Base-by-base conservation (phyloP, 163 green algal species). In the Chlamydomonas reinhardtii region DNA sequence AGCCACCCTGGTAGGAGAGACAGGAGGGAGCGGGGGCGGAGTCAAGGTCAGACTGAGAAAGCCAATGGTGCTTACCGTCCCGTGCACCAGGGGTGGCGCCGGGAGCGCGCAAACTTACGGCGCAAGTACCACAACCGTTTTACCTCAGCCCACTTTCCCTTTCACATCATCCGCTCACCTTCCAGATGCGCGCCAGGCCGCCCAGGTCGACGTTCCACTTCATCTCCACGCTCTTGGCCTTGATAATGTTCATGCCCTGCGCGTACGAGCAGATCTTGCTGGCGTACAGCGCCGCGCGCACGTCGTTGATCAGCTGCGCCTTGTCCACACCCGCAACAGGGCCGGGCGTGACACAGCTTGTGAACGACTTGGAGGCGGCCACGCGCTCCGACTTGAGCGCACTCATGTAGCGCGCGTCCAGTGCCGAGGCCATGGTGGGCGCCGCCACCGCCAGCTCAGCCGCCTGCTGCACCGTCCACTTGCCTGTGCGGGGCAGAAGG, bases 401-500 rank as follows among this genome's bases (percentile, higher is more conserved):
- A 37, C 90, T 97, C 71, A 99, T 90, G 93, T 98, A 99, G 71
- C 96, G 91, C 19, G 90, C 96, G 74, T 99, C 97, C 71, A 99
- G 93, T 0, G 97, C 96, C 0, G 98, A 94, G 39, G 95, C 95
- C 88, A 99, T 99, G 73, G 97, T 99, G 82, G 97, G 97, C 0
- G 95, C 95, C 34, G 97, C 96, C 39, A 99, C 94, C 11, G 90
- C 93, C 68, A 99, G 94, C 91, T 99, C 97, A 0, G 97, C 97
- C 0, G 97, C 97, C 88, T 99, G 96, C 95, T 99, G 97, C 74
- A 99, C 97, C 4, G 97, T 99, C 97, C 97, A 99, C 92, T 99
- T 99, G 86, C 97, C 96, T 94, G 90, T 25, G 79, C 27, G 65
- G 43, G 17, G 25, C 2, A 24, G 16, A 31, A 24, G 25, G 27